These are phyloP conservation scores for Corchorus capsularis DNA, from an alignment of 345 rosid genomes.

Conservation along the genomic window DNA sequence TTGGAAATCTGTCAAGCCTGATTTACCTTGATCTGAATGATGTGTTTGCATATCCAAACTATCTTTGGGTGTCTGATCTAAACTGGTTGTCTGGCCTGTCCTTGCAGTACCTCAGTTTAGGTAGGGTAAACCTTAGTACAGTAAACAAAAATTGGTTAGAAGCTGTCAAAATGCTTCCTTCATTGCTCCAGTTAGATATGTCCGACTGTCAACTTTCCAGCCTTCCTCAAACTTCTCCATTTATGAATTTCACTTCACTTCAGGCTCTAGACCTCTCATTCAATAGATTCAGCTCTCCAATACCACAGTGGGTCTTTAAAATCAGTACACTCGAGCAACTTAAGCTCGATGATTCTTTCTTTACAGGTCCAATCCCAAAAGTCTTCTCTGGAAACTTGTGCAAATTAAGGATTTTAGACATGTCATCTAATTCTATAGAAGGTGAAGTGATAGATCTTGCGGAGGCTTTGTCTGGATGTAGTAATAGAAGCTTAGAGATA, in stretches of 20 bases:
- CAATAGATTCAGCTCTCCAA: constrained; percentile 15
- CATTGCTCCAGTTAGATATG: not conserved
- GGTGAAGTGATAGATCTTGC: constrained; percentile 27
- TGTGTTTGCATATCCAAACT: not conserved
- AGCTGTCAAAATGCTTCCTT: not conserved
- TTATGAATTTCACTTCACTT: not conserved
- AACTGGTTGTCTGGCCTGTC: not conserved
- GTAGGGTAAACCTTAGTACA: not conserved
- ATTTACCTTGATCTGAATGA: not conserved
- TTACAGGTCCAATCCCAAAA: not conserved
- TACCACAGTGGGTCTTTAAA: constrained; percentile 26
- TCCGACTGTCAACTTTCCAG: not conserved
- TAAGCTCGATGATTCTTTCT: constrained; percentile 9
- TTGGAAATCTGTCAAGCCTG: too few relatives aligned
- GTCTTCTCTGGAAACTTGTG: not conserved
- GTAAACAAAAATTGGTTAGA: not conserved
- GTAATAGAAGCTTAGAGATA: constrained; percentile 18
- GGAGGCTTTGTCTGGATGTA: constrained; percentile 16
- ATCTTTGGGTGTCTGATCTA: not conserved
- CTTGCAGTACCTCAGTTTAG: not conserved
- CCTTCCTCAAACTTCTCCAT: not conserved
- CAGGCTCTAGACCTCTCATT: constrained; percentile 30
- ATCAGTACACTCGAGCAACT: constrained; percentile 19
- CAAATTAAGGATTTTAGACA: not conserved
- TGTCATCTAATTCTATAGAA: not conserved